These are phyloP conservation scores for Annulohypoxylon moriforme DNA, from an alignment of 495 filamentous ascomycete genomes.

Conservation along the genomic window DNA sequence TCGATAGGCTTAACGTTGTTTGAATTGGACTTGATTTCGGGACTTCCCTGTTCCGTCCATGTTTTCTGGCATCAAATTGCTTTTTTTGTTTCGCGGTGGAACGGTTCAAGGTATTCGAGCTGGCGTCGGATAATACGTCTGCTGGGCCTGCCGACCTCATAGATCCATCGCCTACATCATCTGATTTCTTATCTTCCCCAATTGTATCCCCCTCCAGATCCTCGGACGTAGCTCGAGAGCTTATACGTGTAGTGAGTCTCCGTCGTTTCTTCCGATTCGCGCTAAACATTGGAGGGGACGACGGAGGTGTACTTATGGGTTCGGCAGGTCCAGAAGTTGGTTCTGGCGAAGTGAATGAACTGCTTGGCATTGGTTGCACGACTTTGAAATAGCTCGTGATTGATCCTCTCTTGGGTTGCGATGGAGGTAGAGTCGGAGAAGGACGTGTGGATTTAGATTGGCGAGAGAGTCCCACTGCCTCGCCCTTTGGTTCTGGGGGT, in stretches of 20 bases:
- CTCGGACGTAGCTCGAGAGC: conserved; percentile 20
- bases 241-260: conserved; percentile 52
- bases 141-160: neutral
- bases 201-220: conserved; percentile 2
- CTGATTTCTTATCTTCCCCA: neutral
- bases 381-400: conserved; percentile 59
- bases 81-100: neutral
- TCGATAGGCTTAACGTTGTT: conserved; percentile 56
- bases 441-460: conserved; percentile 1
- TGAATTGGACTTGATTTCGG: conserved; percentile 51
- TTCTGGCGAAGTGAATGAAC: conserved; percentile 24
- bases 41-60: conserved; percentile 26
- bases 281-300: conserved; percentile 38
- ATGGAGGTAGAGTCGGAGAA: conserved; percentile 21
- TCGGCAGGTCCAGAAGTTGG: conserved; percentile 23
- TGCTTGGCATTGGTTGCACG: conserved; percentile 28
- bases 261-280: conserved; percentile 43
- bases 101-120: conserved; percentile 16
- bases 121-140: conserved; percentile 14
- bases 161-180: neutral
- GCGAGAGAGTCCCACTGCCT: neutral
- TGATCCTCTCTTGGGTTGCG: conserved; percentile 48
- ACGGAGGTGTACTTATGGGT: conserved; percentile 45
- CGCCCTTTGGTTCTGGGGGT: neutral
- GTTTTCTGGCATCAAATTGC: conserved; percentile 14